Evolutionary conservation across 345 rosid genomes (phyloP), one percentile per base, ranked within the genome.

Genomic region (Syzygium aqueum): DNA sequence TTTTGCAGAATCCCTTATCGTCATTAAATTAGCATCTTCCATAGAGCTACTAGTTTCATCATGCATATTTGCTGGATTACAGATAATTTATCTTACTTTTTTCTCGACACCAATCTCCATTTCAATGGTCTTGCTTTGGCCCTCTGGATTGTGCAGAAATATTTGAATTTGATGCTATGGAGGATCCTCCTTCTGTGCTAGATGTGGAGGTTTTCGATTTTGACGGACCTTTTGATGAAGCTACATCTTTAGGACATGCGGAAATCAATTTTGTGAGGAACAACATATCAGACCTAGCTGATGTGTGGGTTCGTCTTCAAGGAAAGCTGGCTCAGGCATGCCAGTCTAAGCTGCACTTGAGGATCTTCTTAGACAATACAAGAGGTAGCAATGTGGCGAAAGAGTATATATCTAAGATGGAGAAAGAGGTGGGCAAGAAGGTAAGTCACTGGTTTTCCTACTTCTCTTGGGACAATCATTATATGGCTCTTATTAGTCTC

Each of bases 371-470:
- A 92, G 95, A 94, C 88, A 95, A 97, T 91, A 94, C 99, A 46
- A 94, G 90, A 94, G 98, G 99, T 87, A 94, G 94, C 90, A 94
- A 94, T 92, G 95, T 94, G 88, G 97, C 92, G 52, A 95, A 91
- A 89, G 98, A 96, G 52, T 97, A 96, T 90, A 91, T 97, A 86
- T 95, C 86, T 91, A 97, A 94, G 95, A 97, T 97, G 99, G 99
- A 96, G 93, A 97, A 97, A 91, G 99, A 97, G 88, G 99, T 97
- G 52, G 99, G 99, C 59, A 96, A 94, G 92, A 97, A 97, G 98
- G 99, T 95, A 92, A 85, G 50, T 53, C 82, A 33, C 19, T 50
- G 61, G 54, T 5, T 88, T 51, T 51, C 25, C 59, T 13, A 53
- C 85, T 82, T 19, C 77, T 53, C 53, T 61, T 82, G 83, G 51